Conservation (phyloP, 495 filamentous ascomycete species). For the Xylaria castorea region DNA sequence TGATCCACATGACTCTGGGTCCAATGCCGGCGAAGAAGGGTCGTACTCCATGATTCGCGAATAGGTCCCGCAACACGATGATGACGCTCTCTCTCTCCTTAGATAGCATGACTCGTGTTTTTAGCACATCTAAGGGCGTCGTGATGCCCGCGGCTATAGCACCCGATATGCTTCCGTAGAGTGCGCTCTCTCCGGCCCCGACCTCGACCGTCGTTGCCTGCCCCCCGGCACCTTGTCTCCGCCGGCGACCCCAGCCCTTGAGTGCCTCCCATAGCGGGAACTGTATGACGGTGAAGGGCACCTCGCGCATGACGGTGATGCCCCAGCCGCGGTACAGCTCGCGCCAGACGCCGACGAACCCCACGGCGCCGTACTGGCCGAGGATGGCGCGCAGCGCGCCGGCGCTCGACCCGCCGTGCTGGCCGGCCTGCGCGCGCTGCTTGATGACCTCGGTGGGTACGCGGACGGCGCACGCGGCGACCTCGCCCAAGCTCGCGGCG, state of each 20-base stretch:
- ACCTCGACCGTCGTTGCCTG: conserved; percentile 61
- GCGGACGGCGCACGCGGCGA: conserved; percentile 89
- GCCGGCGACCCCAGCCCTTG: conserved; percentile 63
- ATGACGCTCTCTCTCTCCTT: conserved; percentile 62
- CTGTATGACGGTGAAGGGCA: conserved; percentile 95
- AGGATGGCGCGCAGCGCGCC: conserved; percentile 74
- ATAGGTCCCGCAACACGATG: conserved; percentile 68
- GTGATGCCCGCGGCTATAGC: conserved; percentile 87
- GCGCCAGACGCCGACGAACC: conserved; percentile 65
- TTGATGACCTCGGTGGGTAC: conserved; percentile 98
- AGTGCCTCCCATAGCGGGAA: conserved; percentile 97
- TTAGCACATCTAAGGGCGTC: conserved; percentile 94
- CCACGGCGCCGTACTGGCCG: conserved; percentile 52
- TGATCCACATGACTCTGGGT: conserved; percentile 92
- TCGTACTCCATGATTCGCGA: conserved; percentile 70
- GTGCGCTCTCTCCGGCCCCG: conserved; percentile 76
- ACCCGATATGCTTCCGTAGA: conserved; percentile 85
- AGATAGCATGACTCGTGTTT: conserved; percentile 94
- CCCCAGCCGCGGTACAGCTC: conserved; percentile 91
- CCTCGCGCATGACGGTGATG: conserved; percentile 92
- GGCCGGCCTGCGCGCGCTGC: conserved; percentile 89
- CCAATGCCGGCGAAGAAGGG: conserved; percentile 90
- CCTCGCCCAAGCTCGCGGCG: conserved; percentile 87
- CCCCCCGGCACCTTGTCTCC: conserved; percentile 54
- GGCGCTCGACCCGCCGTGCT: conserved; percentile 65